A percentile compares a stretch with the other conserved stretches of the same genome.
phyloP scores from a whole-genome alignment of 2,329 filamentous ascomycete species.

The Trichoderma hamatum region DNA sequence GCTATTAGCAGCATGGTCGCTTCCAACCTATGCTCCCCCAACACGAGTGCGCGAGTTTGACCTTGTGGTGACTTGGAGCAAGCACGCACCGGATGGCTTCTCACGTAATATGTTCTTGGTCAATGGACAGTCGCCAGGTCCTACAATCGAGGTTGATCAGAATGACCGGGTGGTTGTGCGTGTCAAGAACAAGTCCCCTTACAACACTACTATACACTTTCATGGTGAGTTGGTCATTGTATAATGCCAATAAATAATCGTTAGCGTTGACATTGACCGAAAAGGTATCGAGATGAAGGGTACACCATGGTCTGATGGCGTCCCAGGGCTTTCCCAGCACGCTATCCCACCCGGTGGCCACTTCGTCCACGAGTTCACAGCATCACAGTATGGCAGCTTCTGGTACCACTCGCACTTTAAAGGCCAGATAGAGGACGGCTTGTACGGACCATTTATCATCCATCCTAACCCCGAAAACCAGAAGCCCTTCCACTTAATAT shows the following conservation, averaged over 20 bases:
- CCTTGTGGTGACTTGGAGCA: conserved; percentile 43
- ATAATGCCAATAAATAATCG: not conserved
- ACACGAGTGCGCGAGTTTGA: conserved; percentile 31
- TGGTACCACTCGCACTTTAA: conserved; percentile 64
- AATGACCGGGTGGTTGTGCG: conserved; percentile 52
- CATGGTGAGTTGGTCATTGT: conserved; percentile 43
- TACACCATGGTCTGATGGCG: conserved; percentile 64
- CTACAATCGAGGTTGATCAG: conserved; percentile 56
- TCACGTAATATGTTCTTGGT: conserved; percentile 52
- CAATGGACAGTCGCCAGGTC: conserved; percentile 66
- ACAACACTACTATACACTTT: conserved; percentile 53
- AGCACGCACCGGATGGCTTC: conserved; percentile 49
- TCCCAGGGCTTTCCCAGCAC: conserved; percentile 58
- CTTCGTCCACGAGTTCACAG: conserved; percentile 59
- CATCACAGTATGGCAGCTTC: conserved; percentile 59
- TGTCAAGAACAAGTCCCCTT: conserved; percentile 51
- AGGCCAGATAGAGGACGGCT: conserved; percentile 62
- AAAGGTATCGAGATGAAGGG: conserved; percentile 52
- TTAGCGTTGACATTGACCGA: not conserved
- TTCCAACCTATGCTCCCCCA: not conserved
- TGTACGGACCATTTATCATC: conserved; percentile 60
- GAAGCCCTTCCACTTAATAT: conserved; percentile 56
- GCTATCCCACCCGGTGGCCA: conserved; percentile 51
- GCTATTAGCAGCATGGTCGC: not conserved
- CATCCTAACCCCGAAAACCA: conserved; percentile 38